A percentile compares a stretch with the other conserved stretches of the same genome.
Conservation (phyloP, 1,139 yeast genomes). For the Pichia sp. region DNA sequence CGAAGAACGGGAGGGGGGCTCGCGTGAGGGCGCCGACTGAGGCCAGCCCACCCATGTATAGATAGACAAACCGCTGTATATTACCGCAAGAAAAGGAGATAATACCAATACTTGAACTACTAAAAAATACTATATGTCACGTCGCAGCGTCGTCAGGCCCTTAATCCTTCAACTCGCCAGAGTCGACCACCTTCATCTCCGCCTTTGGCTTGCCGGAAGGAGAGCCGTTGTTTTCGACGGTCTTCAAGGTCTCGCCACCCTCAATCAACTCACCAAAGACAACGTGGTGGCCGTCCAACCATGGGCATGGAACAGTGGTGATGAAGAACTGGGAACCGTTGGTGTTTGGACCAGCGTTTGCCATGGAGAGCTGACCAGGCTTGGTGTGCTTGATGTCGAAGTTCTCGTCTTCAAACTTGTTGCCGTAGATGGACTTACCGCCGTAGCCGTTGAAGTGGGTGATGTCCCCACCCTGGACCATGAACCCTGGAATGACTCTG, state of each 20-base stretch:
- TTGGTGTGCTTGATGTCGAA: constrained; percentile 76
- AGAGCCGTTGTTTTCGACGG: constrained; percentile 84
- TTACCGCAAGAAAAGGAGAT: background rate
- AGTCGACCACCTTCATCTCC: constrained; percentile 70
- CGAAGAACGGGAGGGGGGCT: constrained; percentile 23
- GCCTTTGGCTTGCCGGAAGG: constrained; percentile 77
- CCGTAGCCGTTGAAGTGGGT: constrained; percentile 94
- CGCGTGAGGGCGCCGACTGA: background rate
- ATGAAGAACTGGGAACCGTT: constrained; percentile 99
- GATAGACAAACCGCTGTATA: background rate
- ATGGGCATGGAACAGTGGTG: constrained; percentile 92
- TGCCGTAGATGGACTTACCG: constrained; percentile 98
- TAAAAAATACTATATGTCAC: background rate
- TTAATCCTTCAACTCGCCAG: constrained; percentile 67
- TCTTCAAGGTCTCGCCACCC: constrained; percentile 87
- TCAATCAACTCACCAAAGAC: constrained; percentile 96
- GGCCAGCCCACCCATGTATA: background rate
- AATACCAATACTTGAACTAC: background rate
- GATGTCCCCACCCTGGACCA: constrained; percentile 99
- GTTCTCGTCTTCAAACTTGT: constrained; percentile 94
- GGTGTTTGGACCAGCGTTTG: constrained; percentile 99
- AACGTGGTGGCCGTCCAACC: constrained; percentile 99
- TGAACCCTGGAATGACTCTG: constrained; percentile 97
- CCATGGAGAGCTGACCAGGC: constrained; percentile 97
- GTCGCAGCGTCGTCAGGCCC: background rate